phyloP scores from a whole-genome alignment of 1,139 yeast species.

The Taphrina wiesneri region DNA sequence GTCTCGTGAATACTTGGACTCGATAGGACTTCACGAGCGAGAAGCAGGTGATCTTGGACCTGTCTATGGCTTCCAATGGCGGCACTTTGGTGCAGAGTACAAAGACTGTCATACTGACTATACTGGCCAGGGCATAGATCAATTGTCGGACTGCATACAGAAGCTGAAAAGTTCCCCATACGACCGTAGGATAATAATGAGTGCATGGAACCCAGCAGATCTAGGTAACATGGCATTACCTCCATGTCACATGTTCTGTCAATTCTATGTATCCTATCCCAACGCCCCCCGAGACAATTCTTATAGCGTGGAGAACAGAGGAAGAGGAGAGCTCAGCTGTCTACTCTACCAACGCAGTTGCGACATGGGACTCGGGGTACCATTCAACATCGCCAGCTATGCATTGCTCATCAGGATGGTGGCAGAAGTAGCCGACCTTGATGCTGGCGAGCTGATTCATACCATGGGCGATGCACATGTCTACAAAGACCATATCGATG shows the following conservation, averaged over 20 bases:
- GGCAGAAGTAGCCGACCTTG: slow-evolving; percentile 90
- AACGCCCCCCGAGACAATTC: slow-evolving; percentile 43
- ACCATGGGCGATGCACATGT: slow-evolving; percentile 97
- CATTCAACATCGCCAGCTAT: slow-evolving; percentile 95
- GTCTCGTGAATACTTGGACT: slow-evolving; percentile 85
- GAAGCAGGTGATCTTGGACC: slow-evolving; percentile 97
- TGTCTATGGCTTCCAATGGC: slow-evolving; percentile 98
- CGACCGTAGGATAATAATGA: slow-evolving; percentile 87
- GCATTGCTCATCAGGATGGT: slow-evolving; percentile 91
- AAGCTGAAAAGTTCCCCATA: slow-evolving; percentile 84
- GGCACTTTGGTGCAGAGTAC: slow-evolving; percentile 96
- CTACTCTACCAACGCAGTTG: slow-evolving; percentile 94
- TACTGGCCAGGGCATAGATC: slow-evolving; percentile 85
- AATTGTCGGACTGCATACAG: slow-evolving; percentile 73
- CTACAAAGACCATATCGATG: slow-evolving; percentile 87
- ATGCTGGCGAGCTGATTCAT: slow-evolving; percentile 91
- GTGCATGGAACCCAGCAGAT: slow-evolving; percentile 99
- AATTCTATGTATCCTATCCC: slow-evolving; percentile 86
- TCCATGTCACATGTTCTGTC: slow-evolving; percentile 96
- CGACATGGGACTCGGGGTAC: slow-evolving; percentile 98
- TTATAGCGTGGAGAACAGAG: slow-evolving; percentile 42
- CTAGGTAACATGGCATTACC: slow-evolving; percentile 93
- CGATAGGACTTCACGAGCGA: slow-evolving; percentile 73
- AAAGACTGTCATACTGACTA: slow-evolving; percentile 83
- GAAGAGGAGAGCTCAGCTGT: slow-evolving; percentile 74